Conservation (phyloP, 805 yeast species). For the Metschnikowia bowlesiae region DNA sequence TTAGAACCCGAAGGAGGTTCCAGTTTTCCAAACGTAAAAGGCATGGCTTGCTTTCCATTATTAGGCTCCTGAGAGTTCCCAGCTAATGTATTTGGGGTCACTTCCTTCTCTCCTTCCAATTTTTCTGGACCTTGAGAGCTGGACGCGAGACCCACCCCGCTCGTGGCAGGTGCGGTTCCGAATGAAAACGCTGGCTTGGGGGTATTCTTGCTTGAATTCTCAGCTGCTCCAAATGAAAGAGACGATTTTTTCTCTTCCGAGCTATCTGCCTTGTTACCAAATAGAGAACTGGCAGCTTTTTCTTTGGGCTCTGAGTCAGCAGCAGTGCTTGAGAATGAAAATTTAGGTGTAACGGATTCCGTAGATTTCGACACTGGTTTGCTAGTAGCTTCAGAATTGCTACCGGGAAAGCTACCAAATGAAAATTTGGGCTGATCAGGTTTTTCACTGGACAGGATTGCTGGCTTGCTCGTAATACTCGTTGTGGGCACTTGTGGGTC, state of each 20-base stretch:
- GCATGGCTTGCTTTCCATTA: neutral
- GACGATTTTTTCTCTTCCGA: neutral
- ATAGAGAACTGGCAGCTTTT: neutral
- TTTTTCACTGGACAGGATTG: neutral
- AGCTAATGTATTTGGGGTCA: neutral
- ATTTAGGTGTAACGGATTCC: neutral
- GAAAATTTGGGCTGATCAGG: neutral
- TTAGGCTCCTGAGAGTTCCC: neutral
- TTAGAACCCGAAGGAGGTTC: conserved; percentile 1
- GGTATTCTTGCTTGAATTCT: neutral
- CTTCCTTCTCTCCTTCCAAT: neutral
- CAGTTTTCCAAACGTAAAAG: conserved; percentile 14
- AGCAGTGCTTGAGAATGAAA: neutral
- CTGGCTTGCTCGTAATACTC: neutral
- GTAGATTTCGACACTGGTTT: neutral
- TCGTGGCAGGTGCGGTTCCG: conserved; percentile 6
- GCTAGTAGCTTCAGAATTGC: neutral
- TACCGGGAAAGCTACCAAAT: neutral
- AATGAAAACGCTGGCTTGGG: conserved; percentile 14
- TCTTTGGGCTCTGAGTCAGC: neutral
- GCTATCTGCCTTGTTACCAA: neutral
- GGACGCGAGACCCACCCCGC: conserved; percentile 1
- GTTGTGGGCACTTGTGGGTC: neutral
- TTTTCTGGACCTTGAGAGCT: neutral
- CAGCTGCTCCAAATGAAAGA: conserved; percentile 4